These are phyloP conservation scores for Gloeostereum incarnatum DNA, from an alignment of 768 basidiomycete genomes.

Conservation along the genomic window DNA sequence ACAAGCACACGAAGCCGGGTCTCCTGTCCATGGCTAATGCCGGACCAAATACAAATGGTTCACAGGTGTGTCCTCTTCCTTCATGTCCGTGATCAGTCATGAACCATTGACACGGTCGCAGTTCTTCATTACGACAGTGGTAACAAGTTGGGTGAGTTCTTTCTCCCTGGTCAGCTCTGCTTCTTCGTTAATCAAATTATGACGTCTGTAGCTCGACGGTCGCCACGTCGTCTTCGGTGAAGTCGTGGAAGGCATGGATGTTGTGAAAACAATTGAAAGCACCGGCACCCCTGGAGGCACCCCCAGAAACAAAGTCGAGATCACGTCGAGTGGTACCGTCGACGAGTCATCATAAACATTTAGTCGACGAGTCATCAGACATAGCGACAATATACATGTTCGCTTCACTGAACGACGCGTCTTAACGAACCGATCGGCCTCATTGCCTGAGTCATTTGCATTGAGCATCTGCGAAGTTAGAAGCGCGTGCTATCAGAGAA, in stretches of 20 bases:
- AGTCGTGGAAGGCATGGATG: slow-evolving; percentile 48
- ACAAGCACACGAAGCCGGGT: slow-evolving; percentile 53
- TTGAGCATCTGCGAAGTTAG: too few species aligned
- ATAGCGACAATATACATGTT: too few species aligned
- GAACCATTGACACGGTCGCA: slow-evolving; percentile 11
- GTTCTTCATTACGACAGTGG: slow-evolving; percentile 74
- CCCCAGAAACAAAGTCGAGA: slow-evolving; percentile 37
- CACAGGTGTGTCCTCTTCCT: slow-evolving; percentile 36
- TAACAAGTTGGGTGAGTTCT: slow-evolving; percentile 51
- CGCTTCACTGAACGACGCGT: too few species aligned
- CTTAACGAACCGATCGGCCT: too few species aligned
- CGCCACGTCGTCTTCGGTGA: slow-evolving; percentile 69
- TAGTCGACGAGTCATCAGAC: too few species aligned
- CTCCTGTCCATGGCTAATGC: slow-evolving; percentile 86
- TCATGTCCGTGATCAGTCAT: neutral
- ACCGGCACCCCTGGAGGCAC: slow-evolving; percentile 27
- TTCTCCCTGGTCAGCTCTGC: neutral
- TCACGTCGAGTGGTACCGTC: slow-evolving; percentile 50
- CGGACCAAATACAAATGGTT: slow-evolving; percentile 73
- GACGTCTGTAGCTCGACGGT: slow-evolving; percentile 38
- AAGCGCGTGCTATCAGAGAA: too few species aligned
- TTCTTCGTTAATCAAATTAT: neutral
- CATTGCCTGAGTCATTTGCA: too few species aligned
- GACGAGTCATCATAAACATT: slow-evolving; percentile 9
- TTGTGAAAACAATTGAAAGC: slow-evolving; percentile 53